Percentiles rank a stretch among this genome's conserved stretches.
These are phyloP conservation scores for Boletus mariae DNA, from an alignment of 1,284 basidiomycete genomes.

Conservation along the genomic window DNA sequence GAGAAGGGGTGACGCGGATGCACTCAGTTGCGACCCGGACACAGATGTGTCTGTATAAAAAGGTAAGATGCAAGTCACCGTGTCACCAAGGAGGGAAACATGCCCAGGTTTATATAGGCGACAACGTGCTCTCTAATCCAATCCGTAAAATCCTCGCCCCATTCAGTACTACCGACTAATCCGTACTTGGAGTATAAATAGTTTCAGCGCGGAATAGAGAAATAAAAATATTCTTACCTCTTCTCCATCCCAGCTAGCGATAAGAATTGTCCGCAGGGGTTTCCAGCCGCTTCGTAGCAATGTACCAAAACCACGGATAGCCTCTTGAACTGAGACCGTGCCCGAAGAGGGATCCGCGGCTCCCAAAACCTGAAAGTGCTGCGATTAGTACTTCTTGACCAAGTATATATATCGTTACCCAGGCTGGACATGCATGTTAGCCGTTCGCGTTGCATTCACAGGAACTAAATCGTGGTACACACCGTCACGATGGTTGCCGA, in stretches of 20 bases:
- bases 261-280: slow-evolving; percentile 73
- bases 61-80: slow-evolving; percentile 5
- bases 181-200: slow-evolving; percentile 50
- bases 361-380: slow-evolving; percentile 48
- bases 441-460: background rate
- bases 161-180: slow-evolving; percentile 78
- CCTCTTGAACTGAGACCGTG: slow-evolving; percentile 72
- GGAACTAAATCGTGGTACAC: slow-evolving; percentile 14
- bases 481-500: slow-evolving; percentile 78
- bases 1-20: slow-evolving; percentile 63
- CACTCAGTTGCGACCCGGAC: slow-evolving; percentile 53
- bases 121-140: slow-evolving; percentile 70
- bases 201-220: slow-evolving; percentile 3
- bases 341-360: slow-evolving; percentile 78
- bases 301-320: slow-evolving; percentile 67
- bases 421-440: slow-evolving; percentile 21
- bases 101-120: slow-evolving; percentile 77
- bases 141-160: slow-evolving; percentile 74
- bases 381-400: background rate
- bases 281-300: slow-evolving; percentile 72
- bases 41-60: slow-evolving; percentile 51
- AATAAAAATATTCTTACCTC: slow-evolving; percentile 42
- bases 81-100: slow-evolving; percentile 12
- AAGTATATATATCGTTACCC: slow-evolving; percentile 23
- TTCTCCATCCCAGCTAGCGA: slow-evolving; percentile 81